Conservation (phyloP, 805 yeast genomes). For the Metschnikowia rubicola region DNA sequence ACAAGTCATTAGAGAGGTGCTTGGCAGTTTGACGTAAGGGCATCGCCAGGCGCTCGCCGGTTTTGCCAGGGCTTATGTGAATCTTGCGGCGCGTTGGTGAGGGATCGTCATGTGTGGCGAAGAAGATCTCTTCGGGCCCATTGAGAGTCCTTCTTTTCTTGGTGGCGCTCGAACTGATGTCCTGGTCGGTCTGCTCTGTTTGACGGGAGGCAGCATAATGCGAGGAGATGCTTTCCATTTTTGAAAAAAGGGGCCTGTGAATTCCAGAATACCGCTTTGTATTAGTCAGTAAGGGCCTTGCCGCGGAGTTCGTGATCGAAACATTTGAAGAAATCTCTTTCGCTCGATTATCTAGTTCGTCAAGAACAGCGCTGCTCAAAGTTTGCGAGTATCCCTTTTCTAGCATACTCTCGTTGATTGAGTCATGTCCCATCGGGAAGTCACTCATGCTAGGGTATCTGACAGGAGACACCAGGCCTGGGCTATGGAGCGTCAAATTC, state of each 20-base stretch:
- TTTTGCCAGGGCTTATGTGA: not conserved
- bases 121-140: slow-evolving; percentile 37
- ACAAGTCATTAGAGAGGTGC: slow-evolving; percentile 3
- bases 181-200: slow-evolving; percentile 2
- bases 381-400: slow-evolving; percentile 20
- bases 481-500: slow-evolving; percentile 32
- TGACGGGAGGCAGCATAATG: slow-evolving; percentile 44
- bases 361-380: slow-evolving; percentile 16
- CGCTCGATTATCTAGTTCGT: slow-evolving; percentile 18
- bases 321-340: slow-evolving; percentile 16
- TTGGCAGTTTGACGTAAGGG: not conserved
- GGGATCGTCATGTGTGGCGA: slow-evolving; percentile 11
- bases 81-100: slow-evolving; percentile 14
- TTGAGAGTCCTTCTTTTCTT: slow-evolving; percentile 38
- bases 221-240: slow-evolving; percentile 47
- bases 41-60: not conserved
- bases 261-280: slow-evolving; percentile 30
- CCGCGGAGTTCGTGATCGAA: not conserved
- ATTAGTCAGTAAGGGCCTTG: slow-evolving; percentile 1
- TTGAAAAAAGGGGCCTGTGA: slow-evolving; percentile 33
- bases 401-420: slow-evolving; percentile 15
- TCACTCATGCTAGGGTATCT: slow-evolving; percentile 17
- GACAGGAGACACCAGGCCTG: slow-evolving; percentile 17
- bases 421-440: slow-evolving; percentile 8
- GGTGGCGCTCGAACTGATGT: slow-evolving; percentile 21